These are phyloP conservation scores for Penicillium sp. DNA, from an alignment of 2,329 filamentous ascomycete species.

Conservation along the genomic window DNA sequence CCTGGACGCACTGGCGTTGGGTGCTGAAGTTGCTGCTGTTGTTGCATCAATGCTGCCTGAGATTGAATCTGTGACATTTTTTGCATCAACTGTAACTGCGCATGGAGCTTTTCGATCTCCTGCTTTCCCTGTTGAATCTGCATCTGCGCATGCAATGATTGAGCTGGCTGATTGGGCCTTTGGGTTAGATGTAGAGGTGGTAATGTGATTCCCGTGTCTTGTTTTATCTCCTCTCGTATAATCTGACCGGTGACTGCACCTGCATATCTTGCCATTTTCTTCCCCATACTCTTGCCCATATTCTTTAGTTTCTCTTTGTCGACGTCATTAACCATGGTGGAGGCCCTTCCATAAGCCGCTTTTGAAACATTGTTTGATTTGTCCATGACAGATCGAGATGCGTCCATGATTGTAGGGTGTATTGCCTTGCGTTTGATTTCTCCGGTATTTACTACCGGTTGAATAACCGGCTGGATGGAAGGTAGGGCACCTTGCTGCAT, in stretches of 20 bases:
- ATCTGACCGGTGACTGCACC: slow-evolving; percentile 1
- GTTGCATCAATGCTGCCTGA: slow-evolving; percentile 4
- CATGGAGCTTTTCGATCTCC: slow-evolving; percentile 5
- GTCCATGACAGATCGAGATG: slow-evolving; percentile 3
- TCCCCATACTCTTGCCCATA: slow-evolving; percentile 8
- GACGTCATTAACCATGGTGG: slow-evolving; percentile 8
- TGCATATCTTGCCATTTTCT: slow-evolving; percentile 7
- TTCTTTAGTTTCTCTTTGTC: slow-evolving; percentile 12
- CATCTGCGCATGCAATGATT: not conserved
- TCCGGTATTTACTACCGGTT: not conserved
- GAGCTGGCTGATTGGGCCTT: slow-evolving; percentile 1
- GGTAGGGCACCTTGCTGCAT: slow-evolving; percentile 1
- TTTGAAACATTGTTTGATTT: slow-evolving; percentile 6
- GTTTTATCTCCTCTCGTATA: slow-evolving; percentile 2
- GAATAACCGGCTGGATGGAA: slow-evolving; percentile 6
- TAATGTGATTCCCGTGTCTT: slow-evolving; percentile 9
- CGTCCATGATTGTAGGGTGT: slow-evolving; percentile 5
- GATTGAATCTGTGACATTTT: slow-evolving; percentile 5
- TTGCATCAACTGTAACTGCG: slow-evolving; percentile 9
- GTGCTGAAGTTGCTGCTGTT: slow-evolving; percentile 1
- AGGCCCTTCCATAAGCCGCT: slow-evolving; percentile 10
- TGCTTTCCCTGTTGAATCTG: slow-evolving; percentile 6
- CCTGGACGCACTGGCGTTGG: not conserved
- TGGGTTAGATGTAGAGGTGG: not conserved
- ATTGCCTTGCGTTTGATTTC: slow-evolving; percentile 11